Conservation (phyloP, 495 filamentous ascomycete species). For the Aspergillus conjunctus region DNA sequence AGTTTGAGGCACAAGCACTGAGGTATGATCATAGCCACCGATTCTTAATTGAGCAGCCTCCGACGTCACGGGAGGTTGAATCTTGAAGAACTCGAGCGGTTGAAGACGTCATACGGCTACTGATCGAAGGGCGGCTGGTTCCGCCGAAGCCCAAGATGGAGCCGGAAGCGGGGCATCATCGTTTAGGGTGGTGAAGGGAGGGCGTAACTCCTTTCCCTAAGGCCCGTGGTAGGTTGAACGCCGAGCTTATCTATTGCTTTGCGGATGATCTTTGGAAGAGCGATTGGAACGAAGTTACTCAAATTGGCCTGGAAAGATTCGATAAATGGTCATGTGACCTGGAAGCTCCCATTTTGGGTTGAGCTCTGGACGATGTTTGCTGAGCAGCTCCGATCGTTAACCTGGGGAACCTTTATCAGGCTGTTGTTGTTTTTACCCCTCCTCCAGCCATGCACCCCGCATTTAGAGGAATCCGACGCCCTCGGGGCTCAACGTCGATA, state of each 20-base stretch:
- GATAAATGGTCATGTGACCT: not conserved
- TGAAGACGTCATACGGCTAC: not conserved
- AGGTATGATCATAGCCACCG: not conserved
- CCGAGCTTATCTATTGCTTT: too few relatives aligned
- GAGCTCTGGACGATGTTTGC: too few relatives aligned
- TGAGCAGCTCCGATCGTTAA: too few relatives aligned
- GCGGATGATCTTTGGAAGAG: too few relatives aligned
- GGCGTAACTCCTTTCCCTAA: too few relatives aligned
- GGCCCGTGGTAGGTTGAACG: too few relatives aligned
- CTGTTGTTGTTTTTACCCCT: not conserved
- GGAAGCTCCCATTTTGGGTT: not conserved
- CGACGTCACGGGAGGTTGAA: not conserved
- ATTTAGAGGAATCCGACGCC: conserved; percentile 8
- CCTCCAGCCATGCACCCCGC: conserved; percentile 18
- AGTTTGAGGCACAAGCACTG: not conserved
- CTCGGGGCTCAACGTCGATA: not conserved
- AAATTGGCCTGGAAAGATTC: not conserved
- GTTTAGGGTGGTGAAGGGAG: too few relatives aligned
- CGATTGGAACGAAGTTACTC: too few relatives aligned
- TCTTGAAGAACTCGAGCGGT: not conserved
- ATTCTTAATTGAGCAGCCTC: not conserved
- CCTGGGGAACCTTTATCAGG: not conserved
- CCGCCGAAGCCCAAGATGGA: not conserved
- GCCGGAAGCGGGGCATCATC: too few relatives aligned
- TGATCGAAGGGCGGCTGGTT: not conserved